A percentile compares a stretch with the other conserved stretches of the same genome.
Evolutionary conservation across 441 rosid genomes (phyloP).

Genomic region (Gossypium gossypioides): DNA sequence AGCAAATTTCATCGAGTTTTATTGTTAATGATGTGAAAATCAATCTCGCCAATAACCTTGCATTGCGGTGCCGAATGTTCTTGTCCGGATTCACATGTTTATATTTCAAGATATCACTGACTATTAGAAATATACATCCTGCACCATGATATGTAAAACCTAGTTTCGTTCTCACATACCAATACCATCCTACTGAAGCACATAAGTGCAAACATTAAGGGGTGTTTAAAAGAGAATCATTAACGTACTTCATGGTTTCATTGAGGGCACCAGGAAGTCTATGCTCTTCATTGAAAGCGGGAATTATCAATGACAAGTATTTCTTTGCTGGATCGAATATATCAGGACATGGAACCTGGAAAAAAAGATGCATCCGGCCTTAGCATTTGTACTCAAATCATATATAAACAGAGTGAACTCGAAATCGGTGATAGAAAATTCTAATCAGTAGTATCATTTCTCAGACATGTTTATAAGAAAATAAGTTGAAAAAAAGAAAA

Average conservation of each 20-base stretch:
- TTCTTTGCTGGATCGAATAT: slow-evolving; percentile 64
- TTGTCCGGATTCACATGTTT: not conserved
- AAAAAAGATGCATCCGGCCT: not conserved
- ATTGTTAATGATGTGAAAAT: not conserved
- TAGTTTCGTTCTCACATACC: not conserved
- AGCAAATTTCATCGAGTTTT: not conserved
- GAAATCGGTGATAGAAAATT: not conserved
- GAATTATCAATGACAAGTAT: slow-evolving; percentile 75
- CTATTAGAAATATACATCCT: not conserved
- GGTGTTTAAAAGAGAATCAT: not conserved
- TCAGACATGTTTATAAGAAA: not conserved
- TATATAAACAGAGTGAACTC: not conserved
- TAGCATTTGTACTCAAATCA: not conserved
- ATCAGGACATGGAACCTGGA: slow-evolving; percentile 61
- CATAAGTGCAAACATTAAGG: not conserved
- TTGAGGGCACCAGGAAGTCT: slow-evolving; percentile 85
- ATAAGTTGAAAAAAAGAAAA: not conserved
- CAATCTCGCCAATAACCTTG: not conserved
- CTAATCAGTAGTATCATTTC: not conserved
- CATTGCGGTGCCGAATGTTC: not conserved
- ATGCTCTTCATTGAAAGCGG: slow-evolving; percentile 82
- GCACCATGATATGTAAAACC: not conserved
- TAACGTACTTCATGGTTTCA: slow-evolving; percentile 72
- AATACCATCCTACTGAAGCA: not conserved
- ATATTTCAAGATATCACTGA: not conserved